Evolutionary conservation across 495 filamentous ascomycete genomes (phyloP), one percentile per base, ranked within the genome.

Genomic region (Clohesyomyces aquaticus): DNA sequence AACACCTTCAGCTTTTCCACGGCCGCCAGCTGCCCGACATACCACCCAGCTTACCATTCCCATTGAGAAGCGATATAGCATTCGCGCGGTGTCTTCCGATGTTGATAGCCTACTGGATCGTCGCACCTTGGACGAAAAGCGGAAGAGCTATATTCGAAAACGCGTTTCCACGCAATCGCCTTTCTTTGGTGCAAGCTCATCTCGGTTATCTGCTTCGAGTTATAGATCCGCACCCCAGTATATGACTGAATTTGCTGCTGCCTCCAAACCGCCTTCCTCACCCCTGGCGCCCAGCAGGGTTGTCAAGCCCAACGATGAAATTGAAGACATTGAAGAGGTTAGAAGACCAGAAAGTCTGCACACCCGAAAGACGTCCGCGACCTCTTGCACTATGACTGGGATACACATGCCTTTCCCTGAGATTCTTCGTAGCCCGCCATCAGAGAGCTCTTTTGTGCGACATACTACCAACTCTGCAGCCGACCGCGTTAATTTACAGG

Each of bases 141-240:
- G 74, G 4, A 65, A 63, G 43, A 72, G 68, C 26, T 74, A 66
- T 59, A 73, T 76, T 19, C 58, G 67, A 32, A 72, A 76, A 54
- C 61, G 74, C 21, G 71, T 71, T 1, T 62, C 62, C 6, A 59
- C 54, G 12, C 56, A 51, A 25, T 71, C 61, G 11, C 69, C 69
- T 1, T 71, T 71, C 54, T 67, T 69, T 52, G 64, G 26, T 6
- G 56, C 61, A 26, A 43, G 53, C 57, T 58, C 66, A 21, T 68
- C 61, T 4, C 61, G 67, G 1, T 29, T 63, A 12, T 65, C 61
- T 28, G 65, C 67, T 19, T 52, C 62, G 2, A 66, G 61, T 54
- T 60, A 66, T 54, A 59, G 59, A 28, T 58, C 51, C 9, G 57
- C 57, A 10, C 48, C 41, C 18, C 6, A n/a, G 16, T 28, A 19